Evolutionary conservation across 805 yeast species (phyloP).

Genomic region (Pichia cephalocereana): DNA sequence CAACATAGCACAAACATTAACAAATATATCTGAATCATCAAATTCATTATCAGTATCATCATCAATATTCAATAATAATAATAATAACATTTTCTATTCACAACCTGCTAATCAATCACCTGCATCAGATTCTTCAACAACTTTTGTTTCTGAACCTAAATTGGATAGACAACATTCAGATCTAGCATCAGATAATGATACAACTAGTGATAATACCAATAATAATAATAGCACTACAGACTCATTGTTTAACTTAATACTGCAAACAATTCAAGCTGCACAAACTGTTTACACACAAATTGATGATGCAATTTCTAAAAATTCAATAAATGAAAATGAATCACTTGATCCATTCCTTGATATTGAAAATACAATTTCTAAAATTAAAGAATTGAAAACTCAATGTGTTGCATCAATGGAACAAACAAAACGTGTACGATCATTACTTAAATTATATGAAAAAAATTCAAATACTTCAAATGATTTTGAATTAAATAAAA

Average conservation of each 20-base stretch:
- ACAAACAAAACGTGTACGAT: conserved; percentile 58
- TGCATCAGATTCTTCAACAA: not conserved
- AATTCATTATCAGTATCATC: too few species aligned
- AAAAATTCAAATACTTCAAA: conserved; percentile 12
- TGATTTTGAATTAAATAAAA: conserved; percentile 43
- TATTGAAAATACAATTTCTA: conserved; percentile 20
- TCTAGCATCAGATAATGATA: conserved; percentile 1
- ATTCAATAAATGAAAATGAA: conserved; percentile 32
- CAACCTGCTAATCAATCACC: not conserved
- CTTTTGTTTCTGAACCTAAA: conserved; percentile 7
- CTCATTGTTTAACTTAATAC: conserved; percentile 22
- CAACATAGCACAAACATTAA: not conserved
- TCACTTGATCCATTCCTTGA: not conserved
- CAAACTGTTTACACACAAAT: conserved; percentile 71
- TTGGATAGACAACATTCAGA: conserved; percentile 25
- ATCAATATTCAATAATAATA: too few species aligned
- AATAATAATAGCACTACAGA: conserved; percentile 16
- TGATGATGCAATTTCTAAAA: conserved; percentile 55
- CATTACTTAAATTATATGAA: conserved; percentile 42
- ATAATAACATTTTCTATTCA: too few species aligned
- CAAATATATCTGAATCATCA: not conserved
- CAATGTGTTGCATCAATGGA: conserved; percentile 78
- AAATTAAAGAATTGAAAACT: conserved; percentile 66
- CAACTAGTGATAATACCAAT: conserved; percentile 16
- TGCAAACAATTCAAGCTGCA: conserved; percentile 38